A percentile compares a stretch with the other conserved stretches of the same genome.
phyloP scores from a whole-genome alignment of 192 early-diverging fungal genomes.

The Umbelopsis sp. region DNA sequence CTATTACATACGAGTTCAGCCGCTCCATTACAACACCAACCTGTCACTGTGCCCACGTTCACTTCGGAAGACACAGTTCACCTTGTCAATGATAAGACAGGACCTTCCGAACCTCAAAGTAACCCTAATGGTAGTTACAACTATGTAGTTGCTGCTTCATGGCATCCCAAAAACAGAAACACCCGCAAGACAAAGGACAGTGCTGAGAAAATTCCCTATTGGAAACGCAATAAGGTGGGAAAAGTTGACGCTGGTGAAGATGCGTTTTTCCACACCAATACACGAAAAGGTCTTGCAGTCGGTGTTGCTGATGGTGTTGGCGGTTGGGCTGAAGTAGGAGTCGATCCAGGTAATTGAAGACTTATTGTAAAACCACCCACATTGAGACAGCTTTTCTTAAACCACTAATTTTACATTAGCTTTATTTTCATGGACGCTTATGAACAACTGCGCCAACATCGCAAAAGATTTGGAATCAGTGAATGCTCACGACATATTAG shows the following conservation, averaged over 20 bases:
- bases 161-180: constrained; percentile 36
- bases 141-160: constrained; percentile 38
- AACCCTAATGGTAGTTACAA: constrained; percentile 19
- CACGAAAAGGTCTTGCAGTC: constrained; percentile 52
- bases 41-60: neutral
- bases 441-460: constrained; percentile 59
- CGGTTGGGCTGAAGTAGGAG: constrained; percentile 58
- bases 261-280: constrained; percentile 60
- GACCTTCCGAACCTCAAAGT: neutral
- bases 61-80: neutral
- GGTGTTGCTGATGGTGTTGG: constrained; percentile 66
- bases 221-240: constrained; percentile 49
- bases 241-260: constrained; percentile 67
- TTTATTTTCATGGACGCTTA: constrained; percentile 61
- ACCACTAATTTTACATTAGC: constrained; percentile 45
- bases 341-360: constrained; percentile 25
- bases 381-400: neutral
- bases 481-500: constrained; percentile 57
- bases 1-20: no score
- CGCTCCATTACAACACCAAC: neutral
- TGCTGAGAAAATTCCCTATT: constrained; percentile 30
- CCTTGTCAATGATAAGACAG: neutral
- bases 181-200: constrained; percentile 11
- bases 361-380: neutral
- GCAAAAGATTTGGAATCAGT: constrained; percentile 40